These are phyloP conservation scores for Ilyonectria destructans DNA, from an alignment of 2,329 filamentous ascomycete genomes.

Conservation along the genomic window DNA sequence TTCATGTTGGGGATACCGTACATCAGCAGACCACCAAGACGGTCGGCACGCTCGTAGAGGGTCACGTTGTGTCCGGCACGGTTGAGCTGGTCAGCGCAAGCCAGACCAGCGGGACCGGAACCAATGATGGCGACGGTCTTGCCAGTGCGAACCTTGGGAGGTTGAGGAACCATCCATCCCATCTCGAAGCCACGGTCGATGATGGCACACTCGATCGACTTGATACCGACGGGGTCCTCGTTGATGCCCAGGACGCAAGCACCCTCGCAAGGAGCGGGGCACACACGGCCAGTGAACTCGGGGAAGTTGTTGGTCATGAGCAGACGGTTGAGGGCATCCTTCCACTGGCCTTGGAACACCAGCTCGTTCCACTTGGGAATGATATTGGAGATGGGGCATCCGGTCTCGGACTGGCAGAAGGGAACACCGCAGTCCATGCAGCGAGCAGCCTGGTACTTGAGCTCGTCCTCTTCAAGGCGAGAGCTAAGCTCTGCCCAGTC, in stretches of 20 bases:
- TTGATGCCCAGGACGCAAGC: constrained; percentile 97
- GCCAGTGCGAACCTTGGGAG: constrained; percentile 85
- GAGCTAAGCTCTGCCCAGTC: constrained; percentile 95
- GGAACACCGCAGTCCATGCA: constrained; percentile 99
- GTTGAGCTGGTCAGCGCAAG: constrained; percentile 94
- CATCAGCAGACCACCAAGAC: constrained; percentile 93
- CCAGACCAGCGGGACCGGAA: constrained; percentile 92
- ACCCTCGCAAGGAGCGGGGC: constrained; percentile 95
- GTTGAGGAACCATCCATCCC: constrained; percentile 95
- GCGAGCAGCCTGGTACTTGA: constrained; percentile 96
- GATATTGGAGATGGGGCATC: constrained; percentile 96
- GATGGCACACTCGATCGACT: constrained; percentile 98
- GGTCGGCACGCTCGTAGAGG: constrained; percentile 93
- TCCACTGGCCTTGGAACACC: constrained; percentile 84
- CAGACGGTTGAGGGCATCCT: constrained; percentile 90
- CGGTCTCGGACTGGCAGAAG: constrained; percentile 97
- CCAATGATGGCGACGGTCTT: constrained; percentile 93
- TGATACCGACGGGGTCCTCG: constrained; percentile 97
- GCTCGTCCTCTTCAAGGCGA: constrained; percentile 91
- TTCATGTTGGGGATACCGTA: constrained; percentile 99
- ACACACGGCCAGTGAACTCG: constrained; percentile 97
- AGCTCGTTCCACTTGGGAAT: constrained; percentile 98
- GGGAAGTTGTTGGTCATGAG: constrained; percentile 99
- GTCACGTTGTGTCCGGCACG: constrained; percentile 90
- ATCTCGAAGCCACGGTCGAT: constrained; percentile 98